Evolutionary conservation across 768 basidiomycete species (phyloP), one percentile per base, ranked within the genome.

Genomic region (Lactarius akahatsu): DNA sequence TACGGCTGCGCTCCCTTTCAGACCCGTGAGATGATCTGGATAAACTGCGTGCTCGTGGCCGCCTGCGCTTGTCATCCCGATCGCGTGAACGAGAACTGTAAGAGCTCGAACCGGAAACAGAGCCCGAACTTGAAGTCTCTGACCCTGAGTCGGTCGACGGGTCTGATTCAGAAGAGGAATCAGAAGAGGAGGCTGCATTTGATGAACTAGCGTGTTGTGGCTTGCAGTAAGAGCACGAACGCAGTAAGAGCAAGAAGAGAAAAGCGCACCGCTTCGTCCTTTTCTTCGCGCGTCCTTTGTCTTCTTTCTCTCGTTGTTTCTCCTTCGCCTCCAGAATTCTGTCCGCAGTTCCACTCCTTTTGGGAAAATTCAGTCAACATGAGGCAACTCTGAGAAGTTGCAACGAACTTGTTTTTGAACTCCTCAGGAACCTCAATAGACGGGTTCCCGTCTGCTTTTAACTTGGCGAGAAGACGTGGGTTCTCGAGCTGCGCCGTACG

Each of bases 341-440:
- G 73, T 94, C 88, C 26, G 94, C 94, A n/a, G 86, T 87, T 2
- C 94, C 94, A 26, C 77, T 83, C 72, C 91, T 91, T 34, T 52
- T 26, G 26, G 26, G 62, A 23, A 40, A 26, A 45, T 54, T 23
- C 38, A 11, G 45, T 20, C 40, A 18, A 32, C 34, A 23, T 11
- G 30, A 40, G 28, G 40, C 18, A 18, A 58, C 13, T 4, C 1
- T 11, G 23, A 16, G n/a, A 43, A 45, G n/a, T 26, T 26, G 11
- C 67, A 10, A 80, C 87, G 41, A 63, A 92, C 91, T 88, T 88
- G 68, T 77, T 83, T 80, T 87, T 93, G 77, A 97, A 96, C 76
- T 97, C 95, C 68, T 95, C 94, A 4, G 94, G 94, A 13, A 94
- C 85, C 68, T 93, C 91, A 0, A 92, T 87, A 20, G 86, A 86